These are phyloP conservation scores for Pythium phragmitis DNA, from an alignment of 352 stramenopile species.

Conservation along the genomic window DNA sequence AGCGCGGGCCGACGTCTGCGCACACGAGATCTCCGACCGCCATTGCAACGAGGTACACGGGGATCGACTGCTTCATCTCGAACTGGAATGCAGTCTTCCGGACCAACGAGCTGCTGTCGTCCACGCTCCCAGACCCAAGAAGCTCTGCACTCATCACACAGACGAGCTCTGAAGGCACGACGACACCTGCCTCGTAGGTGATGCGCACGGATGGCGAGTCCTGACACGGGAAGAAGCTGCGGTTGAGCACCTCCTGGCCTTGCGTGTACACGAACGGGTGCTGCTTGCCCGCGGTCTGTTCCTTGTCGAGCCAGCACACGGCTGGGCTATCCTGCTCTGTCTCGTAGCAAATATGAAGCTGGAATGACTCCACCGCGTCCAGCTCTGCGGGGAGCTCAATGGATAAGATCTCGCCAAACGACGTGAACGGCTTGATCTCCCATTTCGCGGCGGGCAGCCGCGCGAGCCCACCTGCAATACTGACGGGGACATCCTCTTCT, in stretches of 20 bases:
- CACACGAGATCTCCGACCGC: conserved; percentile 74
- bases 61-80: conserved; percentile 82
- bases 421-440: conserved; percentile 57
- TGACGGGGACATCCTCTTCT: neutral
- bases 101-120: conserved; percentile 1
- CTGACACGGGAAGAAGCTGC: conserved; percentile 86
- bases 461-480: conserved; percentile 5
- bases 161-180: conserved; percentile 90
- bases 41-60: conserved; percentile 85
- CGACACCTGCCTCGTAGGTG: conserved; percentile 93
- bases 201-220: conserved; percentile 95
- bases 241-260: conserved; percentile 84
- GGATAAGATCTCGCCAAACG: conserved; percentile 57
- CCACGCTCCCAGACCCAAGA: conserved; percentile 27
- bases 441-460: conserved; percentile 27
- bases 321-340: conserved; percentile 61
- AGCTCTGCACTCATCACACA: conserved; percentile 84
- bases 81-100: conserved; percentile 53
- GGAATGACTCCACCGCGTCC: conserved; percentile 28
- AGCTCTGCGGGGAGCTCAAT: conserved; percentile 36
- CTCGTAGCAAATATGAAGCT: conserved; percentile 61
- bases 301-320: conserved; percentile 81
- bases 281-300: conserved; percentile 79
- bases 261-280: conserved; percentile 86
- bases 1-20: conserved; percentile 62